phyloP scores from a whole-genome alignment of 2,329 filamentous ascomycete species.

The Sclerotinia nivalis region DNA sequence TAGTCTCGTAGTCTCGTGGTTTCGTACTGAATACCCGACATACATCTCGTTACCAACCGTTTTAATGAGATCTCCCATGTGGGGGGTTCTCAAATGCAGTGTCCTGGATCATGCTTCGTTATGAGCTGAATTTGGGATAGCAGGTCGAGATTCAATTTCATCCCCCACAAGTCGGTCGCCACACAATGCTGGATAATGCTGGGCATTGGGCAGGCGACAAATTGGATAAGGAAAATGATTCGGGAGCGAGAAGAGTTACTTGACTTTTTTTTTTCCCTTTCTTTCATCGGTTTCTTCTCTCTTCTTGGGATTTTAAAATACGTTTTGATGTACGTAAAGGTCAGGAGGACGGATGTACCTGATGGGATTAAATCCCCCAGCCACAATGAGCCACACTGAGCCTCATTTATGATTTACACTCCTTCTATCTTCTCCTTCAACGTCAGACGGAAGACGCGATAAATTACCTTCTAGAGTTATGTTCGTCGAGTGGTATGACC shows the following conservation, averaged over 20 bases:
- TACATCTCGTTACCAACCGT: background rate
- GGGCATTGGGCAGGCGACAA: background rate
- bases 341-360: background rate
- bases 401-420: background rate
- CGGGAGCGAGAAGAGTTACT: background rate
- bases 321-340: background rate
- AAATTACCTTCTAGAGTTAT: background rate
- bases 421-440: background rate
- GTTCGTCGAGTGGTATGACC: background rate
- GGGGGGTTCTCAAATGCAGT: constrained; percentile 2
- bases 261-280: background rate
- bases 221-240: background rate
- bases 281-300: background rate
- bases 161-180: background rate
- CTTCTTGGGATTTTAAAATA: background rate
- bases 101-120: constrained; percentile 1
- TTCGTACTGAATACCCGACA: background rate
- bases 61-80: constrained; percentile 1
- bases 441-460: background rate
- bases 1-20: background rate
- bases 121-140: background rate
- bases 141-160: background rate
- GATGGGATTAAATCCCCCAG: background rate
- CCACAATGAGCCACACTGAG: constrained; percentile 19
- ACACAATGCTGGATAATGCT: background rate